These are phyloP conservation scores for Truncatella angustata DNA, from an alignment of 2,329 filamentous ascomycete genomes.

Conservation along the genomic window DNA sequence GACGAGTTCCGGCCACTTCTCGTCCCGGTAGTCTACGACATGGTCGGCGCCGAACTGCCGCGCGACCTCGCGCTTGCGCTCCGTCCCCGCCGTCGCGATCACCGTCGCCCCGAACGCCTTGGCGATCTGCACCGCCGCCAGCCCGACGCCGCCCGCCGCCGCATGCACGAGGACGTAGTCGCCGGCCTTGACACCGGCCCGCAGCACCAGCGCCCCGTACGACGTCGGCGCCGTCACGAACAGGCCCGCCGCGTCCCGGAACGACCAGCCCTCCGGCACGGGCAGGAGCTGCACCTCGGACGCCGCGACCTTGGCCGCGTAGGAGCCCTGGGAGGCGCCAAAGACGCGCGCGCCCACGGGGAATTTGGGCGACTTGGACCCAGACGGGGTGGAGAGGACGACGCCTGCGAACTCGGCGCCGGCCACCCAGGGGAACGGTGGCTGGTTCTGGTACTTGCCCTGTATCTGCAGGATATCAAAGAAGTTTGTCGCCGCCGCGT, in stretches of 20 bases:
- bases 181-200: conserved; percentile 73
- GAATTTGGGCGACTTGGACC: conserved; percentile 53
- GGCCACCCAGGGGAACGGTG: conserved; percentile 82
- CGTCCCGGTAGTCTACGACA: conserved; percentile 70
- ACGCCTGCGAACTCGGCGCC: conserved; percentile 85
- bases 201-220: conserved; percentile 77
- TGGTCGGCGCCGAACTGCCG: conserved; percentile 81
- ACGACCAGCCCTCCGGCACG: conserved; percentile 79
- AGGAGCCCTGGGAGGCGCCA: conserved; percentile 81
- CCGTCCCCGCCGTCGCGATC: conserved; percentile 84
- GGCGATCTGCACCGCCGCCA: conserved; percentile 90
- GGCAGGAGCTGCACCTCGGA: conserved; percentile 67
- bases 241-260: conserved; percentile 79
- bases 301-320: conserved; percentile 72
- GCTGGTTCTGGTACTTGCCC: conserved; percentile 93
- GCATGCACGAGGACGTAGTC: conserved; percentile 91
- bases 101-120: conserved; percentile 90
- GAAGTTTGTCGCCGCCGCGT: conserved; percentile 89
- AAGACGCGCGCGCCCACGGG: conserved; percentile 81
- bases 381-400: conserved; percentile 64
- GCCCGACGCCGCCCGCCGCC: conserved; percentile 85
- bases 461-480: conserved; percentile 95
- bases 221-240: conserved; percentile 92
- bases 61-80: conserved; percentile 78
- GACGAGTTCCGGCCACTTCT: conserved; percentile 65